Evolutionary conservation across 768 basidiomycete species (phyloP), one percentile per base, ranked within the genome.

Genomic region (Tylopilus plumbeoviolaceoides): DNA sequence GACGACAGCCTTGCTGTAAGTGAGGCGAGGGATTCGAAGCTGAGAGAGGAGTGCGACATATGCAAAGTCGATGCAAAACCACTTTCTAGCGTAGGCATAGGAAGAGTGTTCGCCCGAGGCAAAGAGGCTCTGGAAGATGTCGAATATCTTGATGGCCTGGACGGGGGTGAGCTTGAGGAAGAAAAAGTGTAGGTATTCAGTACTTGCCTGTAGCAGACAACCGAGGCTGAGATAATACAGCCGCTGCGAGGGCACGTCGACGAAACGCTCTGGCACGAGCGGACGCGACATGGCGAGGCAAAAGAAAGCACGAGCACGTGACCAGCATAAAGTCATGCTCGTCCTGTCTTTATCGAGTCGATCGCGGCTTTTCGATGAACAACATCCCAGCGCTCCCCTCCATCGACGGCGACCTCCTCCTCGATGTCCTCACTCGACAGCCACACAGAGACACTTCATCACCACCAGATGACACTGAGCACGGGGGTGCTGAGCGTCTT

Each of bases 221-320:
- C 85, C 88, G 23, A 92, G 70, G 55, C 90, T 87, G 41, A 91
- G 74, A 57, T 80, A 79, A 62, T 94, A 91, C 7, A 89, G 78
- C 46, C 93, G 78, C 65, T 92, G 89, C 15, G 89, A 85, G 20
- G 89, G 88, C 5, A 84, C 74, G 63, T 89, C 87, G 28, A 93
- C 59, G 63, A 83, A 83, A 51, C 76, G 78, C 68, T 90, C 86
- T 28, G 91, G 81, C 47, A 95, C 83, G 35, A 88, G 73, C 39
- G 91, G 77, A 44, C 59, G 64, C 49, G 61, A 50, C 60, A 61
- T 63, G 21, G 33, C 18, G 30, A 30, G 30, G 56, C 47, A 31
- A 48, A 40, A 46, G 56, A 39, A 15, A 45, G 44, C 20, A 4
- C 30, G 20, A 2, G 36, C 63, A 64, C 63, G 63, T 64, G 63